Evolutionary conservation across 73 alveolate species (phyloP), one percentile per base, ranked within the genome.

Genomic region (Paramecium primaurelia): DNA sequence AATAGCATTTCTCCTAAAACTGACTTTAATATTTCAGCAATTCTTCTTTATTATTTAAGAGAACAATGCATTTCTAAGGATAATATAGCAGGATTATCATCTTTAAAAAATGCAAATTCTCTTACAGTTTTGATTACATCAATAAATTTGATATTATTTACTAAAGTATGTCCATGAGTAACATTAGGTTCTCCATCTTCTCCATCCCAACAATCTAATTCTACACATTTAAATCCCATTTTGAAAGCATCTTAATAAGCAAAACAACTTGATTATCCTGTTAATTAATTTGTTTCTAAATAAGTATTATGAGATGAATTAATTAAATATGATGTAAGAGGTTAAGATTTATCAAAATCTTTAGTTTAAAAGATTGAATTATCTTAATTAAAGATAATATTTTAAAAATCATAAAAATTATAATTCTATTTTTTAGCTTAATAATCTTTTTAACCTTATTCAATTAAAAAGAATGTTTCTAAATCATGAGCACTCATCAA

Each of bases 271-370:
- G 98, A 71, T 40, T 95, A 97, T 20, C 99, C 99, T 38, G 96
- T 97, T 34, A 97, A 84, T 87, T 97, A 96, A 86, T 97, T 96
- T 3, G 99, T 99, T 47, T 93, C 97, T 71, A 97, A 92, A 86
- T 97, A 97, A 18, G 99, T 97, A 88, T 97, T 97, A 86, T 97
- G 99, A 45, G 99, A 96, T 11, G 99, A 93, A 85, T 96, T 93
- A 40, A 96, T 95, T 86, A 86, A 95, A 93, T 97, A 97, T 77
- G 92, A 92, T 26, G 97, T 77, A 85, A 97, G 73, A 11, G 99
- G 99, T 18, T 95, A 95, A 86, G 95, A 95, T 98, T 97, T 93
- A 90, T 97, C 90, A 12, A 77, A n/a, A 36, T 18, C 71, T 42
- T 38, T 77, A 2, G 16, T 7, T 42, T 77, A 8, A 44, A 42